A percentile compares a stretch with the other conserved stretches of the same genome.
phyloP scores from a whole-genome alignment of 805 yeast species.

The Nakazawaea molendinolei region DNA sequence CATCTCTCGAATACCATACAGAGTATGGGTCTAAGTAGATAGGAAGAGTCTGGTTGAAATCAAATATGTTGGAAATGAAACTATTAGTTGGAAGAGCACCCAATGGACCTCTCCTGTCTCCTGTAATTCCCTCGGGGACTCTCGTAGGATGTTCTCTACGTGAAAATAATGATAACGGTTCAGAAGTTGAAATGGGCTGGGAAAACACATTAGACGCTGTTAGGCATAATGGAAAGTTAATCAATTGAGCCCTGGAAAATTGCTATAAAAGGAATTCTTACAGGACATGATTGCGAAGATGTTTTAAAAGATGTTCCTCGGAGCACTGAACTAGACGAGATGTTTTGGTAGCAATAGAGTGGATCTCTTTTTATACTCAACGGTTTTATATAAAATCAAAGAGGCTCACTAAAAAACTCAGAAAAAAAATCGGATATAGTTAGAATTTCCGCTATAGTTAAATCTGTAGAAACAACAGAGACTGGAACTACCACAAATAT shows the following conservation, averaged over 20 bases:
- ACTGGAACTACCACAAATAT: too few species aligned
- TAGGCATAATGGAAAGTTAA: background rate
- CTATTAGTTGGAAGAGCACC: constrained; percentile 62
- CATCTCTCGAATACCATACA: constrained; percentile 45
- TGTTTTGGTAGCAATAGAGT: too few species aligned
- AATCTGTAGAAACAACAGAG: too few species aligned
- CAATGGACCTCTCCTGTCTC: constrained; percentile 7
- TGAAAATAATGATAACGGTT: constrained; percentile 38
- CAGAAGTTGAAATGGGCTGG: constrained; percentile 32
- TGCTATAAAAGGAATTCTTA: background rate
- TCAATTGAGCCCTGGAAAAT: background rate
- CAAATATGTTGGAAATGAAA: constrained; percentile 66
- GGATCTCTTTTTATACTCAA: too few species aligned
- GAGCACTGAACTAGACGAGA: too few species aligned
- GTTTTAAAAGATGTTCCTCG: too few species aligned
- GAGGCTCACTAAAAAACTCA: too few species aligned
- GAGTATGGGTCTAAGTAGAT: constrained; percentile 82
- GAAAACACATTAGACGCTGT: constrained; percentile 30
- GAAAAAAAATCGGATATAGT: too few species aligned
- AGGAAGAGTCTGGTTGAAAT: constrained; percentile 60
- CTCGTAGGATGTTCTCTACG: constrained; percentile 20
- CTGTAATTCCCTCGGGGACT: constrained; percentile 19
- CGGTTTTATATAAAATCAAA: too few species aligned
- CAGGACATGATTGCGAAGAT: too few species aligned
- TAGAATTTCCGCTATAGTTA: too few species aligned